Percentiles rank a stretch among this genome's conserved stretches.
Conservation (phyloP, 2,329 filamentous ascomycete species). For the Aspergillus tubingensis region DNA sequence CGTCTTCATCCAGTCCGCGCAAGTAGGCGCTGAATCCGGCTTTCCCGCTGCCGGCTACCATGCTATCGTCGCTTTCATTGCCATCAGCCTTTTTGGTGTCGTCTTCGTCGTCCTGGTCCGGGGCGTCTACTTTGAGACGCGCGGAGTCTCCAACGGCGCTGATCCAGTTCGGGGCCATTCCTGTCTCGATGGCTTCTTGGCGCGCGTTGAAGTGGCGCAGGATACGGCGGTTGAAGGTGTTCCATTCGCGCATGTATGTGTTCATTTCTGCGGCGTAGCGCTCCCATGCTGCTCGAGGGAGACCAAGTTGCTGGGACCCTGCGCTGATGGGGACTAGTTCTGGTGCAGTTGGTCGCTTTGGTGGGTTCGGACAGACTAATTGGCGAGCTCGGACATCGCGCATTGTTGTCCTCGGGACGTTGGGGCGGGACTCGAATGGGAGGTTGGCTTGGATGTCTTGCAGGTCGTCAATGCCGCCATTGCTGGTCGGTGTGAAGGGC, state of each 20-base stretch:
- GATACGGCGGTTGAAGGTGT: constrained; percentile 57
- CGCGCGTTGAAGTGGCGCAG: constrained; percentile 58
- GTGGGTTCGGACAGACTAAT: constrained; percentile 54
- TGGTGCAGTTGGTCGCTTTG: constrained; percentile 50
- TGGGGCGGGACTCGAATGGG: constrained; percentile 60
- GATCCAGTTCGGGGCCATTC: constrained; percentile 53
- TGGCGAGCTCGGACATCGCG: constrained; percentile 38
- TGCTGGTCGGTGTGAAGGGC: constrained; percentile 51
- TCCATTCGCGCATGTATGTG: constrained; percentile 59
- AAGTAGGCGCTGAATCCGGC: constrained; percentile 50
- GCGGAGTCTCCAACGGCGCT: constrained; percentile 53
- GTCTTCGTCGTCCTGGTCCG: constrained; percentile 27
- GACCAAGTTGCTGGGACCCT: constrained; percentile 36
- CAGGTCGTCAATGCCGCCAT: constrained; percentile 54
- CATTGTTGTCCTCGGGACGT: constrained; percentile 45
- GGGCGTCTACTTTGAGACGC: constrained; percentile 31
- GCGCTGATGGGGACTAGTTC: constrained; percentile 19
- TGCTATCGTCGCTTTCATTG: constrained; percentile 31
- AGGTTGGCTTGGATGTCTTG: constrained; percentile 56
- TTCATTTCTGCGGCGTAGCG: constrained; percentile 57
- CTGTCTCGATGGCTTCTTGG: constrained; percentile 50
- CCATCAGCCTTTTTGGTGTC: constrained; percentile 19
- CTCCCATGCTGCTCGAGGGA: constrained; percentile 53
- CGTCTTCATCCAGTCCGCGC: constrained; percentile 49
- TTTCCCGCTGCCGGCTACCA: constrained; percentile 34